These are phyloP conservation scores for Leishmania aethiopica DNA, from an alignment of 208 protist genomes.

Conservation along the genomic window DNA sequence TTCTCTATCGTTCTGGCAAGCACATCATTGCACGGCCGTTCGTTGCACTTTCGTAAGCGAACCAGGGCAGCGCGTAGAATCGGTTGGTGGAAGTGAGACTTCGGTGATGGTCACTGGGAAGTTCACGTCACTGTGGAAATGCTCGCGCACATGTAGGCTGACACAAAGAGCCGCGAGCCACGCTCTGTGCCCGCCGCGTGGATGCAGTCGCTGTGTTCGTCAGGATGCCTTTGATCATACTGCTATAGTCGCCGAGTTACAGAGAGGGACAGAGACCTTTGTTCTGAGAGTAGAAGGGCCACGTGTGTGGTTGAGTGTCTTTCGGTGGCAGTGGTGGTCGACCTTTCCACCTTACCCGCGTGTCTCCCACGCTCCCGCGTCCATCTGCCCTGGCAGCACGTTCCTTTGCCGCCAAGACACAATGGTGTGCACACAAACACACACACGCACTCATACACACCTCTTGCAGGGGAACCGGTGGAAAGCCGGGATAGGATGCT, in stretches of 20 bases:
- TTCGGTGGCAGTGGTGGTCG: not conserved
- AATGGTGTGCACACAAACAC: not conserved
- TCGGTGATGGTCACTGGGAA: not conserved
- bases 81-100: not conserved
- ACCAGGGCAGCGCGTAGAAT: not conserved
- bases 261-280: not conserved
- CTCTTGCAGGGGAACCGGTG: not conserved
- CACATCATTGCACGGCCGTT: not conserved
- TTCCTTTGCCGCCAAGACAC: not conserved
- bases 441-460: not conserved
- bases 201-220: not conserved
- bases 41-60: not conserved
- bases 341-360: not conserved
- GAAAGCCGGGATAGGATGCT: not conserved
- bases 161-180: not conserved
- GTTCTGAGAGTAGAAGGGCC: not conserved
- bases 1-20: not conserved
- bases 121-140: not conserved
- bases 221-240: not conserved
- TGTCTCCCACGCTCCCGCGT: not conserved
- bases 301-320: not conserved
- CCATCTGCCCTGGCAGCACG: not conserved
- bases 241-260: not conserved
- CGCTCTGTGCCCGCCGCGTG: not conserved
- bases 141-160: not conserved